Percentiles rank a stretch among this genome's conserved stretches.
phyloP scores from a whole-genome alignment of 352 stramenopile genomes.

The Globisporangium nagaii region DNA sequence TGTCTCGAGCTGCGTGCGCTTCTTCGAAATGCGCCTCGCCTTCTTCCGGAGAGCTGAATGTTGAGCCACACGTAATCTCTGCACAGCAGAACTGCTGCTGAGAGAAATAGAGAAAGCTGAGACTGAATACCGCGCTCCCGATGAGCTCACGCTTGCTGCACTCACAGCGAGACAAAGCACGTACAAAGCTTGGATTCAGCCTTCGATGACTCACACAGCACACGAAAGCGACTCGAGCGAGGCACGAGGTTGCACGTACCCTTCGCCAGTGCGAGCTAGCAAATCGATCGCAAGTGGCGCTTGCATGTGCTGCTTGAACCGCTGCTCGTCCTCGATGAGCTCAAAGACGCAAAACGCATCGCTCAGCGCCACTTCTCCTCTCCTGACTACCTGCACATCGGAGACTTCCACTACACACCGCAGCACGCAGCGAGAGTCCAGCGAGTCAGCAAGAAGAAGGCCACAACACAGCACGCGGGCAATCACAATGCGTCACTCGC shows the following conservation, averaged over 20 bases:
- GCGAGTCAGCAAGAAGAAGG: not conserved
- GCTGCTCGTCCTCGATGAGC: slow-evolving; percentile 19
- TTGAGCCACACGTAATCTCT: slow-evolving; percentile 19
- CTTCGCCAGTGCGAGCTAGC: not conserved
- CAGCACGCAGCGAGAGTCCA: not conserved
- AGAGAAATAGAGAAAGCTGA: slow-evolving; percentile 74
- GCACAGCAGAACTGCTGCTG: slow-evolving; percentile 43
- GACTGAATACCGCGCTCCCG: slow-evolving; percentile 49
- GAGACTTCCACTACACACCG: slow-evolving; percentile 30
- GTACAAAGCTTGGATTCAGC: not conserved
- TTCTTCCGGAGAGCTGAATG: slow-evolving; percentile 26
- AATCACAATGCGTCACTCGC: slow-evolving; percentile 1
- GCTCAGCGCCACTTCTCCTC: slow-evolving; percentile 23
- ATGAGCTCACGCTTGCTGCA: slow-evolving; percentile 5
- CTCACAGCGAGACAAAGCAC: not conserved
- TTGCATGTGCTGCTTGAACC: slow-evolving; percentile 49
- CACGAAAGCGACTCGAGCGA: too few relatives aligned
- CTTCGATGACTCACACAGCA: not conserved
- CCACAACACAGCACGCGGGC: not conserved
- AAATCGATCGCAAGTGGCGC: slow-evolving; percentile 35
- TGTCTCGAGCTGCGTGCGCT: slow-evolving; percentile 8
- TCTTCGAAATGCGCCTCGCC: slow-evolving; percentile 33
- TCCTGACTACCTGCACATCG: slow-evolving; percentile 25
- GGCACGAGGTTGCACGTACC: not conserved
- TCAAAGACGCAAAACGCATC: slow-evolving; percentile 48